phyloP scores from a whole-genome alignment of 257 asterid genomes.

The Nicotiana tomentosiformis region DNA sequence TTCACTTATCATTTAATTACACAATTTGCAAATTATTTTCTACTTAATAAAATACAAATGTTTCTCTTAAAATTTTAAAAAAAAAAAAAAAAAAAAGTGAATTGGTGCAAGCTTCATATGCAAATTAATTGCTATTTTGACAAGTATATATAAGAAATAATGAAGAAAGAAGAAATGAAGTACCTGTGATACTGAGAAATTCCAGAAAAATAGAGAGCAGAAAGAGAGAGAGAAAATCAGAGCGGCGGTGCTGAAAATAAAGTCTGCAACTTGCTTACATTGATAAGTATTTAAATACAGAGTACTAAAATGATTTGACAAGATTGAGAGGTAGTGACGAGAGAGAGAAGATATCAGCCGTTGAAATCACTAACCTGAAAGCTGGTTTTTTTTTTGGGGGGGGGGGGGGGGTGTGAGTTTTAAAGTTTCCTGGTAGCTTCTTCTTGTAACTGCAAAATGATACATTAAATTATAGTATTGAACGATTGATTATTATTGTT shows the following conservation, averaged over 20 bases:
- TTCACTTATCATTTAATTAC: too few species aligned
- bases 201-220: neutral
- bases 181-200: constrained; percentile 3
- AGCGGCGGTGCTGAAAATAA: neutral
- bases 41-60: too few species aligned
- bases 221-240: neutral
- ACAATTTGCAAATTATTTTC: too few species aligned
- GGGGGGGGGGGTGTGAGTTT: neutral
- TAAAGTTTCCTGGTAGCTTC: too few species aligned
- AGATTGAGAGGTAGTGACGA: constrained; percentile 1
- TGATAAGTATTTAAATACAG: neutral
- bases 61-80: too few species aligned
- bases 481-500: too few species aligned
- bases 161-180: neutral
- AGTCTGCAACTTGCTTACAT: neutral
- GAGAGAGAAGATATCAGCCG: constrained; percentile 14
- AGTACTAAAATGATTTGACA: neutral
- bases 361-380: neutral
- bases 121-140: too few species aligned
- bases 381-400: neutral
- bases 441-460: too few species aligned
- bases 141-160: neutral
- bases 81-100: too few species aligned
- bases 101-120: too few species aligned
- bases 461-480: too few species aligned